Conservation (phyloP, 208 protist species). For the Acanthamoeba triangularis region DNA sequence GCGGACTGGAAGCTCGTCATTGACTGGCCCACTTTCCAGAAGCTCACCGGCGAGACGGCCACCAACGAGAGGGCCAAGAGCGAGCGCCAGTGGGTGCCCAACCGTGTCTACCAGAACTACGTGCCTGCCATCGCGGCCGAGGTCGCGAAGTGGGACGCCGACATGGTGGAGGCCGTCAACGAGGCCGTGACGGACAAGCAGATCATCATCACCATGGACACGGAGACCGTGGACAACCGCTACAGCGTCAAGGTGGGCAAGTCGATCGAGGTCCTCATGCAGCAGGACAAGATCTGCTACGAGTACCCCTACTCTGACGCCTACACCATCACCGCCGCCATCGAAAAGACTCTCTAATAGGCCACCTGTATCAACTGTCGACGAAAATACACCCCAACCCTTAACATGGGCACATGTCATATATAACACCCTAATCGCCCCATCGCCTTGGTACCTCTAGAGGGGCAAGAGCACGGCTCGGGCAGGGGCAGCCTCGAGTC, state of each 20-base stretch:
- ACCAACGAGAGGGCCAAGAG: neutral
- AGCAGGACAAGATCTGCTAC: neutral
- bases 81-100: neutral
- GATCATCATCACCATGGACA: neutral
- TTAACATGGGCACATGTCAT: no score
- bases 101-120: neutral
- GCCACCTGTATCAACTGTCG: no score
- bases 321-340: neutral
- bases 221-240: no score
- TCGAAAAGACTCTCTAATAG: neutral
- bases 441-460: neutral
- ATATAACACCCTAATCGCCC: no score
- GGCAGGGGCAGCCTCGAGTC: slow-evolving; percentile 15
- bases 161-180: neutral
- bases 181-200: neutral
- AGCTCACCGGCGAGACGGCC: neutral
- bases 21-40: neutral
- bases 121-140: neutral
- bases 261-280: neutral
- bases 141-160: neutral
- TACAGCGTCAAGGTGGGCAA: neutral
- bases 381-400: no score
- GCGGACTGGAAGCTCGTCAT: neutral
- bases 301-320: neutral
- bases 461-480: neutral